Base-by-base conservation (phyloP, 1,139 yeast species). In the Hemisphaericaspora xylofermentans region DNA sequence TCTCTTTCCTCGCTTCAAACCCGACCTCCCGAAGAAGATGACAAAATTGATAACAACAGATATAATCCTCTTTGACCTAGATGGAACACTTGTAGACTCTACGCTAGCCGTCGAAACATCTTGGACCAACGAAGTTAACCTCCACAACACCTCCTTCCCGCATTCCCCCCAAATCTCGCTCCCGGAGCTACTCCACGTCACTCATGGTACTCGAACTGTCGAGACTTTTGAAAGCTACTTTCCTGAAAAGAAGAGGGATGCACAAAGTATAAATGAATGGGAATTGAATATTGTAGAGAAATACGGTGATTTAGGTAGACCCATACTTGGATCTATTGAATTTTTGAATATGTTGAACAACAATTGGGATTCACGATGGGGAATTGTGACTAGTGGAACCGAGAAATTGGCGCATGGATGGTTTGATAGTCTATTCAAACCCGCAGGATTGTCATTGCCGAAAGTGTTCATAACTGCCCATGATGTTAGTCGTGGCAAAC, bases 1-100 rank as follows among this genome's bases (percentile, higher is more conserved):
- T n/a, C 28, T 10, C 5, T 10, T 25, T 25, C 12, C 6, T 13
- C 6, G 6, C 12, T 10, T 13, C 6, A n/a, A 25, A 25, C 10
- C 13, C 17, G 15, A 10, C 6, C 31, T 7, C 8, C 9, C 16
- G 7, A 35, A 6, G 3, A 17, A 18, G n/a, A 28, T 28, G 12
- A 35, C 27, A 19, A 14, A 17, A 14, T n/a, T n/a, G n/a, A 29
- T 26, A n/a, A 26, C 35, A 10, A 42, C 43, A 36, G 30, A 41
- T 25, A 21, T 41, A 10, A 33, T 43, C 17, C 43, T 57, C 9
- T 57, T 56, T 33, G 61, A 56, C 34, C 47, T 55, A 22, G 60
- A 56, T 40, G 60, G 61, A 2, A 56, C 60, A 3, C 43, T 57
- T 4, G 60, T 56, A n/a, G 43, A 48, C 33, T 57, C 60, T 6